Evolutionary conservation across 768 basidiomycete species (phyloP).

Genomic region (Wakefieldia striispora): DNA sequence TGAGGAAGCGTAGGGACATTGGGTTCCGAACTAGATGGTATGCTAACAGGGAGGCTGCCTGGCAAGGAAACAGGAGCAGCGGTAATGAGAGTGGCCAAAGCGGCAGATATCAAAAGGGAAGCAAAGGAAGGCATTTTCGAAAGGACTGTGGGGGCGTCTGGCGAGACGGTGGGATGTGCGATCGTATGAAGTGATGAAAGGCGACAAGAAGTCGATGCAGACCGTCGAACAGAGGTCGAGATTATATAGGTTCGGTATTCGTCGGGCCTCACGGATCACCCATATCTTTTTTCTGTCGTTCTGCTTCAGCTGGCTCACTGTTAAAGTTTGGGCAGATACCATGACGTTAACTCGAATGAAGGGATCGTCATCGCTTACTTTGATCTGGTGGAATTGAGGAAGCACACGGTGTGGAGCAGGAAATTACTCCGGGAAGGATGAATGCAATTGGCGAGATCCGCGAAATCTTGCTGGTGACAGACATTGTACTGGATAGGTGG

Average conservation of each 20-base stretch:
- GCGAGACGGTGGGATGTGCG: constrained; percentile 4
- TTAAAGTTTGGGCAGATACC: not conserved
- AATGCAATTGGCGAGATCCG: not conserved
- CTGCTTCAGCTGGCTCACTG: not conserved
- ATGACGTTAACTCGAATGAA: constrained; percentile 5
- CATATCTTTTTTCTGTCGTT: constrained; percentile 1
- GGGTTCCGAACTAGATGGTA: not conserved
- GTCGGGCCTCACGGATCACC: not conserved
- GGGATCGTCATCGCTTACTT: not conserved
- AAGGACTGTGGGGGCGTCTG: constrained; percentile 32
- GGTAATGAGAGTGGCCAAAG: constrained; percentile 29
- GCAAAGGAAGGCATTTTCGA: constrained; percentile 38
- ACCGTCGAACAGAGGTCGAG: not conserved
- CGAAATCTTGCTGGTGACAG: no score
- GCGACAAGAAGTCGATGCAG: constrained; percentile 19
- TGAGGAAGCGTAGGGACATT: no score
- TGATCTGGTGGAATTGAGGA: constrained; percentile 1
- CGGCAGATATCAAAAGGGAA: constrained; percentile 23
- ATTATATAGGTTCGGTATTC: constrained; percentile 18
- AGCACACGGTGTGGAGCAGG: constrained; percentile 17
- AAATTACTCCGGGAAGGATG: not conserved
- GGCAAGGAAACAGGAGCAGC: constrained; percentile 17
- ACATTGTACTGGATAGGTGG: no score
- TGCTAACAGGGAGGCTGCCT: not conserved
- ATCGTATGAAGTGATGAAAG: constrained; percentile 3